phyloP scores from a whole-genome alignment of 441 rosid species.

The Omphalea diandra region DNA sequence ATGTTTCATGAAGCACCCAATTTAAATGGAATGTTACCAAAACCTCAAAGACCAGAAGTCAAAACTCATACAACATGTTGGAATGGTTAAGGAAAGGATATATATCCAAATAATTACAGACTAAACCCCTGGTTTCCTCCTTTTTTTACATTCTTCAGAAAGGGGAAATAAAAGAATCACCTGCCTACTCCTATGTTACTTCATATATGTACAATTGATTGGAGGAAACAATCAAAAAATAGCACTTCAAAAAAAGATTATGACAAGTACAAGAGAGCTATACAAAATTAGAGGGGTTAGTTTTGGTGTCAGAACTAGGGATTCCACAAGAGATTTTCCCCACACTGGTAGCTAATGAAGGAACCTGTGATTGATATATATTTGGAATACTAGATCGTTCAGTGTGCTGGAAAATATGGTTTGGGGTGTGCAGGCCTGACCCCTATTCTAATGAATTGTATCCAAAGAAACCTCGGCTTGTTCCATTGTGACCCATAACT shows the following conservation, averaged over 20 bases:
- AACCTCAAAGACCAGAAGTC: too few species aligned
- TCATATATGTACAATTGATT: slow-evolving; percentile 4
- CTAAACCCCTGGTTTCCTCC: neutral
- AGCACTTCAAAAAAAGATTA: too few species aligned
- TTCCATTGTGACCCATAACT: slow-evolving; percentile 16
- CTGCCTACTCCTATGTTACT: neutral
- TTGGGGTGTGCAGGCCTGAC: slow-evolving; percentile 12
- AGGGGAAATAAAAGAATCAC: slow-evolving; percentile 9
- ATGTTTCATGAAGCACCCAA: too few species aligned
- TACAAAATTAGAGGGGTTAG: slow-evolving; percentile 27
- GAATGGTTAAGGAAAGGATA: neutral
- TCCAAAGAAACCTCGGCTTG: slow-evolving; percentile 18
- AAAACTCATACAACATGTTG: too few species aligned
- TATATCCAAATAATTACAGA: slow-evolving; percentile 9
- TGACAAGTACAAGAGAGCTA: slow-evolving; percentile 9
- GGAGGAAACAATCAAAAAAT: neutral
- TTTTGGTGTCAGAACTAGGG: slow-evolving; percentile 18
- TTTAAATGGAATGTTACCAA: too few species aligned
- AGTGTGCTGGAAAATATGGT: slow-evolving; percentile 15
- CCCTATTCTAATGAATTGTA: slow-evolving; percentile 18
- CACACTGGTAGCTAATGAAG: slow-evolving; percentile 19
- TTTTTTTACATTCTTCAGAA: too few species aligned
- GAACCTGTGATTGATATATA: slow-evolving; percentile 9
- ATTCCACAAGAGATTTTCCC: slow-evolving; percentile 17
- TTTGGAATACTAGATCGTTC: slow-evolving; percentile 14